Percentiles rank a stretch among this genome's conserved stretches.
phyloP scores from a whole-genome alignment of 495 filamentous ascomycete species.

The Neurospora tetraspora region DNA sequence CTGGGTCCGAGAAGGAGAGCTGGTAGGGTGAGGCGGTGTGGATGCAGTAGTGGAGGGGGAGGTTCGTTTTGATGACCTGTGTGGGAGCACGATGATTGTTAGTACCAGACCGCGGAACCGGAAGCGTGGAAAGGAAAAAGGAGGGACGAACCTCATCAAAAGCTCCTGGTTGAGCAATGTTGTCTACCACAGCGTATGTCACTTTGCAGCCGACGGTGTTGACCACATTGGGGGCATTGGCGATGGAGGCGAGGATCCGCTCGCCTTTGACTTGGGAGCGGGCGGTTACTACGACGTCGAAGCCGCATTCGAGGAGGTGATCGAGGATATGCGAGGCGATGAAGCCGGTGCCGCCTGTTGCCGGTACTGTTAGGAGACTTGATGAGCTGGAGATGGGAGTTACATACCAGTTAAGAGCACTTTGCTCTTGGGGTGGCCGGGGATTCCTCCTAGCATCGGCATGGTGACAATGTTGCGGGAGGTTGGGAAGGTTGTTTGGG shows the following conservation, averaged over 20 bases:
- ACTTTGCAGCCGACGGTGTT: conserved; percentile 4
- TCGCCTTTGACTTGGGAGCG: conserved; percentile 31
- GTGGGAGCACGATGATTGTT: too few species aligned
- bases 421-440: conserved; percentile 6
- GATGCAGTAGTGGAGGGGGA: conserved; percentile 30
- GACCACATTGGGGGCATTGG: background rate
- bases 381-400: background rate
- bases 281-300: conserved; percentile 27
- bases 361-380: background rate
- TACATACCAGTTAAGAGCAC: conserved; percentile 22
- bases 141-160: conserved; percentile 23
- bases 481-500: background rate
- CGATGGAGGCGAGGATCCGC: conserved; percentile 22
- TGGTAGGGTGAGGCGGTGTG: conserved; percentile 38
- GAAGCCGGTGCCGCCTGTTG: conserved; percentile 29
- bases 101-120: background rate
- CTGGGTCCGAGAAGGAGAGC: conserved; percentile 24
- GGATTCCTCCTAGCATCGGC: background rate
- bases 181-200: conserved; percentile 25
- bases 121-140: background rate
- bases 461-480: background rate
- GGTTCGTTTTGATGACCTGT: conserved; percentile 17
- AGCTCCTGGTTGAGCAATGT: conserved; percentile 23
- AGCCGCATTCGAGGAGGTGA: conserved; percentile 24
- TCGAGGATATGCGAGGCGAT: conserved; percentile 33